Percentiles rank a stretch among this genome's conserved stretches.
These are phyloP conservation scores for Candida nonsorbophila DNA, from an alignment of 805 yeast species.

Conservation along the genomic window DNA sequence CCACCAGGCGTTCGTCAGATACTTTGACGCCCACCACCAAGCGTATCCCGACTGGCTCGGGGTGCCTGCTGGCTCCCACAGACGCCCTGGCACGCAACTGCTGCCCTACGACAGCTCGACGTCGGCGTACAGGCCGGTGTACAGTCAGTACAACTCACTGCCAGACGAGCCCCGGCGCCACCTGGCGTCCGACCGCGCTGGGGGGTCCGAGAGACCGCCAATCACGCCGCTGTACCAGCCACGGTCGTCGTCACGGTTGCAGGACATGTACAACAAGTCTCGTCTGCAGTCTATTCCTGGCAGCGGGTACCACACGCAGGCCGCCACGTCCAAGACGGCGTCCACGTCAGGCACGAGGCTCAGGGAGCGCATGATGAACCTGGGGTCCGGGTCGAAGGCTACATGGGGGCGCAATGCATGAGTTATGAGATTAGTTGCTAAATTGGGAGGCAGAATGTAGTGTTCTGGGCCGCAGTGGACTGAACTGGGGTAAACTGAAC, in stretches of 20 bases:
- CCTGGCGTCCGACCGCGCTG: slow-evolving; percentile 1
- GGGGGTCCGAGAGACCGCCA: background rate
- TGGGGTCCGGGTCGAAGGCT: too few species aligned
- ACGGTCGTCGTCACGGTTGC: slow-evolving; percentile 28
- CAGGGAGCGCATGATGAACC: slow-evolving; percentile 24
- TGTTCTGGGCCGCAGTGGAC: too few species aligned
- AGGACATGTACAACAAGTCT: slow-evolving; percentile 36
- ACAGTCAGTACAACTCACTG: slow-evolving; percentile 13
- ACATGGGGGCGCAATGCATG: too few species aligned
- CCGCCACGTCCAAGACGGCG: slow-evolving; percentile 19
- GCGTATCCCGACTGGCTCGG: slow-evolving; percentile 45
- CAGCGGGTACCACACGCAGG: slow-evolving; percentile 18
- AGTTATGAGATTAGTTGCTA: too few species aligned
- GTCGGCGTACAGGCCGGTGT: slow-evolving; percentile 25
- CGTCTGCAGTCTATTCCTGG: slow-evolving; percentile 33
- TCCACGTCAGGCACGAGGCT: slow-evolving; percentile 22
- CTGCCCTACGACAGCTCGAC: too few species aligned
- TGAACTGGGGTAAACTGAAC: too few species aligned
- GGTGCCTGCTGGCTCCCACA: slow-evolving; percentile 8
- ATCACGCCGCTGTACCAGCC: slow-evolving; percentile 18
- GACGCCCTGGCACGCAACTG: too few species aligned
- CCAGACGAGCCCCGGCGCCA: slow-evolving; percentile 2
- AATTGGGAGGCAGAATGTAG: too few species aligned
- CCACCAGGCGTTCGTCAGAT: slow-evolving; percentile 39
- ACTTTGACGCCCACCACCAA: slow-evolving; percentile 23